Percentiles rank a stretch among this genome's conserved stretches.
phyloP scores from a whole-genome alignment of 768 basidiomycete species.

The Bullera alba region DNA sequence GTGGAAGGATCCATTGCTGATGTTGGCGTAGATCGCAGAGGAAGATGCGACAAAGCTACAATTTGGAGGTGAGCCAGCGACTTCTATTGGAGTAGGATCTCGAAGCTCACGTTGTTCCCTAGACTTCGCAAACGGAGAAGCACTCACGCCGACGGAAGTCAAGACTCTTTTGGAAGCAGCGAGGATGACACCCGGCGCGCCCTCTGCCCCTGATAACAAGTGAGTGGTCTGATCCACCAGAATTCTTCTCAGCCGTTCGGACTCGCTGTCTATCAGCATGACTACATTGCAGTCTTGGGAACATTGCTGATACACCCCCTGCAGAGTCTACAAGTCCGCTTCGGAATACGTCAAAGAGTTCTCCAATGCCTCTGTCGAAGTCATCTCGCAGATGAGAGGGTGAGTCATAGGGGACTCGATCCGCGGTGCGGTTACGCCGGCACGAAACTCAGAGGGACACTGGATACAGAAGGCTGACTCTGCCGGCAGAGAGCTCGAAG shows the following conservation, averaged over 20 bases:
- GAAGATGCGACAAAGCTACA: constrained; percentile 43
- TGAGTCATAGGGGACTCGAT: too few species aligned
- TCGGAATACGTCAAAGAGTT: constrained; percentile 36
- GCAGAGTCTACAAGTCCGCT: constrained; percentile 35
- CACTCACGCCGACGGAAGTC: constrained; percentile 35
- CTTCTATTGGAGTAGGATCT: not conserved
- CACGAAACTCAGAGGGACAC: not conserved
- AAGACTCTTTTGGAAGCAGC: constrained; percentile 19
- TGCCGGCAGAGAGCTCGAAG: constrained; percentile 17
- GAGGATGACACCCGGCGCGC: constrained; percentile 20
- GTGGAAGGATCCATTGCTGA: not conserved
- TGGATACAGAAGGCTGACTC: not conserved
- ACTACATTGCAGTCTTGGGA: too few species aligned
- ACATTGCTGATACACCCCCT: constrained; percentile 3
- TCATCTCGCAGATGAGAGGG: constrained; percentile 32
- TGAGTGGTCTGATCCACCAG: constrained; percentile 13
- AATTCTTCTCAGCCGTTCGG: not conserved
- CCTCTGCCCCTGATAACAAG: constrained; percentile 40
- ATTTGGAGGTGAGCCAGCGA: constrained; percentile 30
- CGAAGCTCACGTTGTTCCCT: not conserved
- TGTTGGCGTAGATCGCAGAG: constrained; percentile 26
- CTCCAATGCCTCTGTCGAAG: constrained; percentile 27
- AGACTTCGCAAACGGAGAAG: constrained; percentile 41
- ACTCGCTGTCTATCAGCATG: not conserved
- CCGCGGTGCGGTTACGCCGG: too few species aligned